These are phyloP conservation scores for Bretschneidera sinensis DNA, from an alignment of 345 rosid genomes.

Conservation along the genomic window DNA sequence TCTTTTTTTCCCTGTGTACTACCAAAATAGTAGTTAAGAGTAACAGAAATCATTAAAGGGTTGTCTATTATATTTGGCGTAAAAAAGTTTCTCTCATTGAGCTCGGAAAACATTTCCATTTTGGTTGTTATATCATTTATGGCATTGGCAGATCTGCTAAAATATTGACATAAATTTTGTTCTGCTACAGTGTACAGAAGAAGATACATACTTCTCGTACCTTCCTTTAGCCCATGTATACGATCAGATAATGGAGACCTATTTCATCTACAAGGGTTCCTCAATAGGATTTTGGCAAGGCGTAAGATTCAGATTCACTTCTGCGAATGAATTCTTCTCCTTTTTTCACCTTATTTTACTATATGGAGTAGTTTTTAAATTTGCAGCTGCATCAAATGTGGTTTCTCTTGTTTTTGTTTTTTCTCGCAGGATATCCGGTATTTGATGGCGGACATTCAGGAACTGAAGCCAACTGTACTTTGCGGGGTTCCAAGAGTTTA, in stretches of 20 bases:
- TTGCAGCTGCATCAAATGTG: not conserved
- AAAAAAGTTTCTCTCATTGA: too few relatives aligned
- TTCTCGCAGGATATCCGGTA: constrained; percentile 65
- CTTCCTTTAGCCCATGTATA: constrained; percentile 91
- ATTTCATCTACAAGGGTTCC: constrained; percentile 70
- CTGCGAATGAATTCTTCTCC: too few relatives aligned
- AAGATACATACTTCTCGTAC: constrained; percentile 90
- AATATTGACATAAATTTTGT: not conserved
- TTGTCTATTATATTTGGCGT: too few relatives aligned
- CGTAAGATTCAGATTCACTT: constrained; percentile 55
- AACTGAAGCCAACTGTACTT: constrained; percentile 74
- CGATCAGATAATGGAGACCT: constrained; percentile 78
- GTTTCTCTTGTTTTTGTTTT: constrained; percentile 4
- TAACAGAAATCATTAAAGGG: too few relatives aligned
- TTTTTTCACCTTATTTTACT: too few relatives aligned
- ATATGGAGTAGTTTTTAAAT: too few relatives aligned
- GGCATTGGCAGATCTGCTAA: too few relatives aligned
- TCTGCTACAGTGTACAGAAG: constrained; percentile 54
- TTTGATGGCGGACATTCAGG: constrained; percentile 82
- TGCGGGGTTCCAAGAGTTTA: constrained; percentile 91
- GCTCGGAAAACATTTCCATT: too few relatives aligned
- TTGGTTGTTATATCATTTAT: too few relatives aligned
- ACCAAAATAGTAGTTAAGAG: too few relatives aligned
- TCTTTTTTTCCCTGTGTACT: too few relatives aligned
- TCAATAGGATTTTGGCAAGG: constrained; percentile 93